Evolutionary conservation across 441 rosid genomes (phyloP).

Genomic region (Arabidopsis lyrata): DNA sequence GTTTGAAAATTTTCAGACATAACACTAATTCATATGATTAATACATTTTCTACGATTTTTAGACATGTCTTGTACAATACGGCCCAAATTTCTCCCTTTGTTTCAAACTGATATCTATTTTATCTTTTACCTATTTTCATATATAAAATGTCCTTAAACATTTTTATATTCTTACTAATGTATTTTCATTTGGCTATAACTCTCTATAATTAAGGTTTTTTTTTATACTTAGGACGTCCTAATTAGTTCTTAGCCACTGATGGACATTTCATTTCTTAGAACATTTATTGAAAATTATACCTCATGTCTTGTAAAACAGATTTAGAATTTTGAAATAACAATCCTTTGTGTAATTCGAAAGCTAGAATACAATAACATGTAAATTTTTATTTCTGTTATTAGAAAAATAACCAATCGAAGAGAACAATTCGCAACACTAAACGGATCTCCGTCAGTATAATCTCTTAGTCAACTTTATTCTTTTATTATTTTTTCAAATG

Average conservation of each 20-base stretch:
- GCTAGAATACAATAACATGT: neutral
- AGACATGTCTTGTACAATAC: no score
- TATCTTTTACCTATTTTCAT: no score
- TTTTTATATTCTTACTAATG: no score
- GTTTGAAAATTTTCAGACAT: no score
- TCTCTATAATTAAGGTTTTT: no score
- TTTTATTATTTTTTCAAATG: neutral
- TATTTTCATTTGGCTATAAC: no score
- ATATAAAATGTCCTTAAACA: no score
- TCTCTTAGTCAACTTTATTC: neutral
- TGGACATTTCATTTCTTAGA: neutral
- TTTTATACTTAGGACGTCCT: neutral
- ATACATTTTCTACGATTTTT: no score
- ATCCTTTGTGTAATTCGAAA: constrained; percentile 10
- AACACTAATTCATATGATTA: no score
- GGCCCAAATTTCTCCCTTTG: no score
- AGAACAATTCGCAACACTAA: constrained; percentile 31
- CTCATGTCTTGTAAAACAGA: neutral
- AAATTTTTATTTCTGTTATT: neutral
- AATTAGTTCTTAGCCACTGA: neutral
- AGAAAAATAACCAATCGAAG: neutral
- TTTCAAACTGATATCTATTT: no score
- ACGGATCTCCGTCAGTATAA: constrained; percentile 27
- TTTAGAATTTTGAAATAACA: neutral
- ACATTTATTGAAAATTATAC: no score